These are phyloP conservation scores for Alternaria atra DNA, from an alignment of 2,329 filamentous ascomycete genomes.

Conservation along the genomic window DNA sequence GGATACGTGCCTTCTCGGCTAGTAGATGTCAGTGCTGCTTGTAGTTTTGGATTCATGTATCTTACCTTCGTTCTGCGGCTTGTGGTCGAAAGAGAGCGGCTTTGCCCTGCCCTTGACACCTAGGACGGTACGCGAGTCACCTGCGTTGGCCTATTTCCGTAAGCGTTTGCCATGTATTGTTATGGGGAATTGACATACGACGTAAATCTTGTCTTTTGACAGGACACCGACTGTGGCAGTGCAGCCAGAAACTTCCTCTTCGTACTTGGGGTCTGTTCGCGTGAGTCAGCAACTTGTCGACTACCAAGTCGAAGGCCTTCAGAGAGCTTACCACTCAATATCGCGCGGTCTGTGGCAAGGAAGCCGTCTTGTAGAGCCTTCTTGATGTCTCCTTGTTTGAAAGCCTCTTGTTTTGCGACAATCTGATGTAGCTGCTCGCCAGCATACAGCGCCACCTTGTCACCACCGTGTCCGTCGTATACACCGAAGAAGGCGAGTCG, in stretches of 20 bases:
- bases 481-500: constrained; percentile 96
- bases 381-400: constrained; percentile 89
- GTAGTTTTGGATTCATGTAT: neutral
- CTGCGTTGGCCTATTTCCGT: constrained; percentile 82
- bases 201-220: constrained; percentile 90
- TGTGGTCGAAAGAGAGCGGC: constrained; percentile 98
- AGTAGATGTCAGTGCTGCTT: constrained; percentile 30
- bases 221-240: constrained; percentile 92
- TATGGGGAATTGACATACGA: constrained; percentile 70
- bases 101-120: constrained; percentile 98
- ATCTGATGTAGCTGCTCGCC: constrained; percentile 95
- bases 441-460: constrained; percentile 93
- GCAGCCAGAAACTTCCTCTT: constrained; percentile 97
- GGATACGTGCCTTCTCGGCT: constrained; percentile 97
- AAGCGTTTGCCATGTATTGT: constrained; percentile 11
- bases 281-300: constrained; percentile 39
- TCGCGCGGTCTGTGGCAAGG: constrained; percentile 92
- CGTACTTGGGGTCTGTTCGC: constrained; percentile 85
- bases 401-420: constrained; percentile 91
- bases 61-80: constrained; percentile 94
- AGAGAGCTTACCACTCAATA: constrained; percentile 79
- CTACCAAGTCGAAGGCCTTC: neutral
- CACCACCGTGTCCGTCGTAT: constrained; percentile 96
- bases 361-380: constrained; percentile 98
- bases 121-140: constrained; percentile 92